These are phyloP conservation scores for Symbiodinium natans DNA, from an alignment of 73 alveolate genomes.

Conservation along the genomic window DNA sequence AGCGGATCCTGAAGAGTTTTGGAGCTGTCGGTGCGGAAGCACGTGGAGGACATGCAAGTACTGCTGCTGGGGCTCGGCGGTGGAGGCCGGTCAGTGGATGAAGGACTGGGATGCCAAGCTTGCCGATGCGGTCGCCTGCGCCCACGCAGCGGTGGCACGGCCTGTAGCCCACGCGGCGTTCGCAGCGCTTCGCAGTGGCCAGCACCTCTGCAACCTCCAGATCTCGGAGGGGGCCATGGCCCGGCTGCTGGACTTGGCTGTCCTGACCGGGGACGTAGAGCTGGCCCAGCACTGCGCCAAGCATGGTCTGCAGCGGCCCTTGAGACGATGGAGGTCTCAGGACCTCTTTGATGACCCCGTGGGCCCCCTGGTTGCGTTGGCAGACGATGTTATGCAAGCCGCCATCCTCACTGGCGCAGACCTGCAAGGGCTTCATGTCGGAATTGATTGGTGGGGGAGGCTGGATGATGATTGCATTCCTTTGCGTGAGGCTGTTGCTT, in stretches of 20 bases:
- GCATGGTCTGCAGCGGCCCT: not conserved
- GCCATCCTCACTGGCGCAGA: not conserved
- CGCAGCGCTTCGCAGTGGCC: not conserved
- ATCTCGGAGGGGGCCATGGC: constrained; percentile 23
- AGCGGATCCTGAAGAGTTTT: not conserved
- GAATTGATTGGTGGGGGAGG: not conserved
- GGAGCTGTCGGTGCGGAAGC: not conserved
- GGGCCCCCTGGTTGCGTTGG: not conserved
- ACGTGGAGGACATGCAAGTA: not conserved
- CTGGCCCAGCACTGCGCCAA: not conserved
- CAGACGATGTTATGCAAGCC: not conserved
- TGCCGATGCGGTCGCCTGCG: not conserved
- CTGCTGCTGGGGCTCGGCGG: constrained; percentile 26
- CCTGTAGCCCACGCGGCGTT: not conserved
- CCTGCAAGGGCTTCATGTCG: not conserved
- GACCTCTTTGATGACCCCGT: not conserved
- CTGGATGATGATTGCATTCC: not conserved
- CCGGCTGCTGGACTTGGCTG: not conserved
- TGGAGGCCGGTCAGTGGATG: constrained; percentile 36
- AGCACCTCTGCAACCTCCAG: not conserved
- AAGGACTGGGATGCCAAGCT: not conserved
- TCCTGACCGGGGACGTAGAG: not conserved
- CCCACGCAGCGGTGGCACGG: not conserved
- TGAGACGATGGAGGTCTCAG: constrained; percentile 1
- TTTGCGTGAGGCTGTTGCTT: not conserved